Evolutionary conservation across 495 filamentous ascomycete species (phyloP), one percentile per base, ranked within the genome.

Genomic region (Aspergillus ostianus): DNA sequence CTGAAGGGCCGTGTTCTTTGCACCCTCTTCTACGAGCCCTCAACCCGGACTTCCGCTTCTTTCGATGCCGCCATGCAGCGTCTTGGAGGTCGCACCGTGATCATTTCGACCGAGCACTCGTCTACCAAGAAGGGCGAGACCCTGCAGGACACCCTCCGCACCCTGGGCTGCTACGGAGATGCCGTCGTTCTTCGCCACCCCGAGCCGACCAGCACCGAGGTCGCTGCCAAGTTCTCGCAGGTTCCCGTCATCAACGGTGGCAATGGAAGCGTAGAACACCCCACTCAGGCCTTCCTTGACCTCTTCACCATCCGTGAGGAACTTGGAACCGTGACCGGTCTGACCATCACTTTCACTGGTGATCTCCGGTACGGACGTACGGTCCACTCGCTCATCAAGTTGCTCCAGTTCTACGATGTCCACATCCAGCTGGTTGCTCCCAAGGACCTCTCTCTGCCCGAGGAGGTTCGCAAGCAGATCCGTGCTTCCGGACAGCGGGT

Each of bases 21-120:
- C 78, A 93, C 90, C 1, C 85, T 98, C 77, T 98, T 98, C 85
- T 98, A 90, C 76, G 94, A 98, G 80, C 93, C 94, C 3, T 97
- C 93, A 1, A 98, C 94, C 6, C 85, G 94, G 32, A 98, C 94
- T 12, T 98, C 93, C 17, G 87, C 91, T 49, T 98, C 94, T 23
- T 98, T 98, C 67, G 95, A 98, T 67, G 87, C 93, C 29, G 95
- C 94, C 45, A 98, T 98, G 94, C 93, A 97, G 80, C 88, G 95
- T 15, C 86, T 98, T 8, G 94, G 94, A 47, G 94, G 94, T 26
- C 82, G 87, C 23, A 90, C 87, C 27, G 81, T 98, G 52, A 78
- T 86, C 60, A 88, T 97, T 67, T 80, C 87, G 6, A 91, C 90
- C 2, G 82, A 86, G 30, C 83, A 89, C 66, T 97, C 93, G 10